A percentile compares a stretch with the other conserved stretches of the same genome.
phyloP scores from a whole-genome alignment of 768 basidiomycete genomes.

The Lactarius hengduanensis region DNA sequence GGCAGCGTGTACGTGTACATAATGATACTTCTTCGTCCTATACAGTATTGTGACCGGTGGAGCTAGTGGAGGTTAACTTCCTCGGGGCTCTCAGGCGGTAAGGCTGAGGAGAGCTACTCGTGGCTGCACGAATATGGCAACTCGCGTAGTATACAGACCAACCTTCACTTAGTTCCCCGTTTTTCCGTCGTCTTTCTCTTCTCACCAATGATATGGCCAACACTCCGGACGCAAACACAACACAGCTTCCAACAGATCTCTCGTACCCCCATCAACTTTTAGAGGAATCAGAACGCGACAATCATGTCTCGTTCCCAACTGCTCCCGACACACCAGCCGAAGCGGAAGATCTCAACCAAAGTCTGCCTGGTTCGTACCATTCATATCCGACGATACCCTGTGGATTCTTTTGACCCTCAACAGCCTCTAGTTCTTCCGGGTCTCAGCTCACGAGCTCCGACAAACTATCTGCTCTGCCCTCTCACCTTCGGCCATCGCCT shows the following conservation, averaged over 20 bases:
- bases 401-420: background rate
- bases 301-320: background rate
- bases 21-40: too few species aligned
- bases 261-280: conserved; percentile 14
- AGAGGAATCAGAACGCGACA: background rate
- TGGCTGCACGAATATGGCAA: conserved; percentile 23
- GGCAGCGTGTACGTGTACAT: too few species aligned
- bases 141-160: too few species aligned
- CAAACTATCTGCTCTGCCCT: conserved; percentile 43
- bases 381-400: background rate
- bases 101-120: conserved; percentile 5
- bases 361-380: conserved; percentile 2
- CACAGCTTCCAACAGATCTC: background rate
- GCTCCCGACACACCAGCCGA: background rate
- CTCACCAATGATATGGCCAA: conserved; percentile 7
- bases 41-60: background rate
- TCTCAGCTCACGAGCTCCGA: conserved; percentile 45
- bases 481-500: conserved; percentile 35
- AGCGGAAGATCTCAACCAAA: background rate
- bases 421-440: conserved; percentile 32
- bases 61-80: background rate
- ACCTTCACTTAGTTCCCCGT: background rate
- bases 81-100: conserved; percentile 1
- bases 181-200: background rate
- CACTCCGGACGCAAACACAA: background rate